Conservation (phyloP, 345 rosid genomes). For the Theobroma cacao region DNA sequence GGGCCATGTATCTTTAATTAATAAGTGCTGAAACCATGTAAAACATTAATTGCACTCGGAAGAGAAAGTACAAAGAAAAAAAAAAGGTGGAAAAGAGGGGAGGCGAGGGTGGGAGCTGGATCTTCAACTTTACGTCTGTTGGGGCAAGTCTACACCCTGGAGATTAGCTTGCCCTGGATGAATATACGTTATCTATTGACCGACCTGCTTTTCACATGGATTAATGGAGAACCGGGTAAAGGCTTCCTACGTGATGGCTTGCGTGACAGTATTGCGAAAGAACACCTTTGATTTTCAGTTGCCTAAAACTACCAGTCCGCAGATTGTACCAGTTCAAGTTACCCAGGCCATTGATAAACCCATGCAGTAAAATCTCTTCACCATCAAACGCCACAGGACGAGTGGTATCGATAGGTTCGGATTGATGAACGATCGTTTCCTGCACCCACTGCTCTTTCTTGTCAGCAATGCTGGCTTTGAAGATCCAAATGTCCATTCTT, state of each 20-base stretch:
- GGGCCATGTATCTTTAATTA: too few species aligned
- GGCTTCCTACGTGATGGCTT: constrained; percentile 9
- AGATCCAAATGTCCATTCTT: constrained; percentile 16
- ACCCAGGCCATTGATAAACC: constrained; percentile 9
- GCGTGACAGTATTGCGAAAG: not conserved
- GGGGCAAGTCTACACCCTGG: not conserved
- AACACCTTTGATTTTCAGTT: not conserved
- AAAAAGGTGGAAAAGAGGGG: too few species aligned
- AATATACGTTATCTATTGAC: not conserved
- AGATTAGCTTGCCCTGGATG: not conserved
- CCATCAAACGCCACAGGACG: constrained; percentile 13
- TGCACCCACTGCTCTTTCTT: not conserved
- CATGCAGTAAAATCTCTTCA: constrained; percentile 16
- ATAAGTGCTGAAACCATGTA: too few species aligned
- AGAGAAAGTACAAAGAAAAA: too few species aligned
- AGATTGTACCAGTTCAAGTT: constrained; percentile 4
- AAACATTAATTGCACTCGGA: too few species aligned
- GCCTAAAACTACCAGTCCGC: not conserved
- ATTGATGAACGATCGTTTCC: constrained; percentile 3
- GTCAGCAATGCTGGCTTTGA: not conserved
- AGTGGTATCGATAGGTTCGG: constrained; percentile 1
- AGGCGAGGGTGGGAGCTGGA: too few species aligned
- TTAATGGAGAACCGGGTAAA: not conserved
- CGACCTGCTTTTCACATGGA: not conserved
- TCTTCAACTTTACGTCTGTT: not conserved